Percentiles rank a stretch among this genome's conserved stretches.
phyloP scores from a whole-genome alignment of 257 asterid genomes.

The Anisodus acutangulus region DNA sequence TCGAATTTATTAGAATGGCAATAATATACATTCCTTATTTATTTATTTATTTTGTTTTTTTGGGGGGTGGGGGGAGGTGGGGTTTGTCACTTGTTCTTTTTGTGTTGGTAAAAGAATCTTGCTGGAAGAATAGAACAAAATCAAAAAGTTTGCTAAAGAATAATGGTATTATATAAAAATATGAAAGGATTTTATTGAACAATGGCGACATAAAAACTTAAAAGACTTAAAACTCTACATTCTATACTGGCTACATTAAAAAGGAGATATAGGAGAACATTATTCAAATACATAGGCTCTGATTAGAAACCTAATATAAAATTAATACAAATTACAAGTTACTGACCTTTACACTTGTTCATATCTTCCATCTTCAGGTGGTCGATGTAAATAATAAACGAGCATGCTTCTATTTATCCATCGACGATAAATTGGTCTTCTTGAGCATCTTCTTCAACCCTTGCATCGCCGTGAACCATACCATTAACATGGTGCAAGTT shows the following conservation, averaged over 20 bases:
- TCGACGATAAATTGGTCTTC: constrained; percentile 97
- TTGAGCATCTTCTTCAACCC: constrained; percentile 86
- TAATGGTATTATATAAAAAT: constrained; percentile 13
- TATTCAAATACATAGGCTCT: constrained; percentile 18
- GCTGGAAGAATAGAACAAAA: not conserved
- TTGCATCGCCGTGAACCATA: constrained; percentile 83
- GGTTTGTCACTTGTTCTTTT: not conserved
- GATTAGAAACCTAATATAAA: not conserved
- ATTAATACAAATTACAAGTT: constrained; percentile 17
- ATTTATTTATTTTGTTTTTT: no score
- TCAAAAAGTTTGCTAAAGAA: not conserved
- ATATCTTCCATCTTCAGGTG: constrained; percentile 22
- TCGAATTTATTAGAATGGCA: not conserved
- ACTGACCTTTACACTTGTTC: constrained; percentile 27
- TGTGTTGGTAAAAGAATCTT: not conserved
- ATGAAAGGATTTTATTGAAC: not conserved
- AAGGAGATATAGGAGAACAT: not conserved
- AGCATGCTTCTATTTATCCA: constrained; percentile 46
- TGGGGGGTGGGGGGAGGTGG: not conserved
- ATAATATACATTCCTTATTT: not conserved
- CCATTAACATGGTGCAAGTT: constrained; percentile 79
- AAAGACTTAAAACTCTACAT: constrained; percentile 18
- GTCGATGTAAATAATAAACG: not conserved
- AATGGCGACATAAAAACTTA: not conserved
- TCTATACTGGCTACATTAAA: not conserved